These are phyloP conservation scores for Angophora floribunda DNA, from an alignment of 345 rosid genomes.

Conservation along the genomic window DNA sequence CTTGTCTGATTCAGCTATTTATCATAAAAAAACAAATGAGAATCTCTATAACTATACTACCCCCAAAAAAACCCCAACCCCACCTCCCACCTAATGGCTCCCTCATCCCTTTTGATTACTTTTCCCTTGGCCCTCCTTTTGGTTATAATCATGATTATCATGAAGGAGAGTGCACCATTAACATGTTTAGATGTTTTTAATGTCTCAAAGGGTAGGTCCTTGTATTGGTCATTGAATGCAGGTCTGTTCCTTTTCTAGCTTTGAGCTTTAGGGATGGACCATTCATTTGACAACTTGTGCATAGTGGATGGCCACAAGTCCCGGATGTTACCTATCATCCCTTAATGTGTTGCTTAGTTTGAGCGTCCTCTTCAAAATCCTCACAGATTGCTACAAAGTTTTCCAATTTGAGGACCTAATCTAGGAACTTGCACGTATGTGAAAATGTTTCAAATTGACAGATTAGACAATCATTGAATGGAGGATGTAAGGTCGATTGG, in stretches of 20 bases:
- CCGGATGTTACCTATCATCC: conserved; percentile 1
- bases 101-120: neutral
- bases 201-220: neutral
- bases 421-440: neutral
- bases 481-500: neutral
- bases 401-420: neutral
- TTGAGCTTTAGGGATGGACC: conserved; percentile 2
- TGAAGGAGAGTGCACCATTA: neutral
- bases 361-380: neutral
- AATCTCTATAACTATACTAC: conserved; percentile 2
- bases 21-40: conserved; percentile 12
- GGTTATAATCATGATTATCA: conserved; percentile 5
- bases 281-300: conserved; percentile 1
- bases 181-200: neutral
- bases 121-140: neutral
- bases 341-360: neutral
- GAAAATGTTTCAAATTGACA: neutral
- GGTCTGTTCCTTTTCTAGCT: neutral
- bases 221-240: neutral
- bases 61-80: neutral
- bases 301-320: neutral
- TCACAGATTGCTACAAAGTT: neutral
- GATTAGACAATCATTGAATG: neutral
- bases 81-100: neutral
- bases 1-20: conserved; percentile 20